A percentile compares a stretch with the other conserved stretches of the same genome.
These are phyloP conservation scores for Syncephalastrum sp. DNA, from an alignment of 371 early-diverging fungal species.

Conservation along the genomic window DNA sequence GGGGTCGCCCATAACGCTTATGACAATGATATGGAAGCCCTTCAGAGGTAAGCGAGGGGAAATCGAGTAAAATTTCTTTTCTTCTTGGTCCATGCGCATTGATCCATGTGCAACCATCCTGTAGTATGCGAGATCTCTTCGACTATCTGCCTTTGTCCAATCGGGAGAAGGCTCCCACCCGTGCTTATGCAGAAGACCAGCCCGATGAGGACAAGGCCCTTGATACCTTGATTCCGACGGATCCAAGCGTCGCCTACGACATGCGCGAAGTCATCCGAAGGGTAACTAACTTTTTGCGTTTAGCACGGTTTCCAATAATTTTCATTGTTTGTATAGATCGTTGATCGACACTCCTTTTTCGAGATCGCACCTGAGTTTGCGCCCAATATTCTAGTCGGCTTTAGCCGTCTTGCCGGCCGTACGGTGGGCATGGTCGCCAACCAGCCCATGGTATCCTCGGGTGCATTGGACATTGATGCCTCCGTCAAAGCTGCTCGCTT, in stretches of 20 bases:
- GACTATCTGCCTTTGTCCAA: conserved; percentile 90
- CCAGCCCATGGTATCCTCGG: conserved; percentile 94
- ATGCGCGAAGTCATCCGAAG: conserved; percentile 87
- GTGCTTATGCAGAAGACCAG: conserved; percentile 72
- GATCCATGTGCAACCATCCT: background rate
- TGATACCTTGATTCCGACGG: conserved; percentile 85
- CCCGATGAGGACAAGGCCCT: conserved; percentile 79
- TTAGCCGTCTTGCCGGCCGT: conserved; percentile 85
- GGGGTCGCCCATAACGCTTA: conserved; percentile 92
- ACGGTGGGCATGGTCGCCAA: conserved; percentile 95
- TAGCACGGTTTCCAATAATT: background rate
- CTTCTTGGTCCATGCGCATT: background rate
- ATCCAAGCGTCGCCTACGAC: conserved; percentile 94
- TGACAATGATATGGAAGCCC: conserved; percentile 93
- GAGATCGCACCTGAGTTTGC: conserved; percentile 94
- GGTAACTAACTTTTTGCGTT: conserved; percentile 28
- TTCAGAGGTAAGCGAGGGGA: conserved; percentile 50
- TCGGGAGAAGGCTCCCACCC: conserved; percentile 64
- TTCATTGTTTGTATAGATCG: conserved; percentile 43
- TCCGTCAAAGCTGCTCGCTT: conserved; percentile 96
- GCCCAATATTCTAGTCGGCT: conserved; percentile 91
- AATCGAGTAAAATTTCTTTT: too few species aligned
- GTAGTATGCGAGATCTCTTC: conserved; percentile 79
- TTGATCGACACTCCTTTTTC: conserved; percentile 86
- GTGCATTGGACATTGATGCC: conserved; percentile 94